Evolutionary conservation across 1,139 yeast genomes (phyloP), one percentile per base, ranked within the genome.

Genomic region (Pichia cactophila): DNA sequence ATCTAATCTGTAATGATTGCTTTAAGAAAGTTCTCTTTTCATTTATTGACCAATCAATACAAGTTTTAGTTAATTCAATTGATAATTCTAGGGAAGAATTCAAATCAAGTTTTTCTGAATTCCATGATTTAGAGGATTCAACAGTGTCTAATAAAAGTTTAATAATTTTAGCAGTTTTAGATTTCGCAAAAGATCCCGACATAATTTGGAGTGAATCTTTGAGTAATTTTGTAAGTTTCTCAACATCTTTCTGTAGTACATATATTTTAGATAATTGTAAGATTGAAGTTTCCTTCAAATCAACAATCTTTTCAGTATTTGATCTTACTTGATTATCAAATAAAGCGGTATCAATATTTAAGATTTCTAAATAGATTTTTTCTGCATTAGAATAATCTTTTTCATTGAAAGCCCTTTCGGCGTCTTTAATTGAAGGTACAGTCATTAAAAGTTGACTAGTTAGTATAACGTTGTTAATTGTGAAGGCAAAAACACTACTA

Each of bases 131-230:
- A 42, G 68, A 67, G 52, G 44, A 43, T 42, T 87, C 90, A 61
- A 88, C 81, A 56, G 80, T 71, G 62, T 92, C 97, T 61, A 94
- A 83, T 65, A 94, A 71, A 12, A 77, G 72, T 62, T 77, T 81
- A 54, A 84, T 83, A 50, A 92, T 86, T 66, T 90, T 92, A 41
- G 97, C 96, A 10, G 96, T 86, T 68, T 92, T 92, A 29, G 96
- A 86, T 70, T 92, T 92, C 46, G 98, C 96, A 64, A 88, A 82
- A 37, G 75, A 71, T 11, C 80, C 78, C 37, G 50, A 49, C 72
- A 90, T 81, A 20, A 84, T 77, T 8, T 70, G 71, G 56, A 94
- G 78, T 0, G 95, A 83, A 44, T 80, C 75, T n/a, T 79, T 73
- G 44, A 92, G 79, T 61, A 92, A 78, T 40, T 69, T 70, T 17